Base-by-base conservation (phyloP, 495 filamentous ascomycete species). In the Penicillium turbatum region DNA sequence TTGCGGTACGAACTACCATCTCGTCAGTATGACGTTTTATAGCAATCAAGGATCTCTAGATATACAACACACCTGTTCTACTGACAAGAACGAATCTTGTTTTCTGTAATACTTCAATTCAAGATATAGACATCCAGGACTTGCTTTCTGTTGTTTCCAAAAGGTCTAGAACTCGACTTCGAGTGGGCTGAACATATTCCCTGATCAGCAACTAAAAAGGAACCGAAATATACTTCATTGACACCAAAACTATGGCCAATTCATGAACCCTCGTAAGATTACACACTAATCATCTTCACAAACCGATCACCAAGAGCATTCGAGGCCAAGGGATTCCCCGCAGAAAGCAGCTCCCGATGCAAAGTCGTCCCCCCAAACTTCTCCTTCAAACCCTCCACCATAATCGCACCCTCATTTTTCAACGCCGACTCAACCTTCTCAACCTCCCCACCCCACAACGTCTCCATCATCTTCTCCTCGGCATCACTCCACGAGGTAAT, bases 381-480 rank as follows among this genome's bases (percentile, higher is more conserved):
- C 50, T 68, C 61, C 2, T 35, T 26, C 0, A 40, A 38, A 12
- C 67, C 65, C 24, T 63, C 60, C 6, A 67, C 55, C 68, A 71
- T 69, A 1, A 57, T 47, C 0, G 68, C 68, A 1, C 68, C 68
- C 19, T 57, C 59, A 17, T 69, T 49, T 29, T 30, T 55, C 53
- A 71, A 51, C 1, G 57, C 40, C 8, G 61, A 54, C 31, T 65
- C 68, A 0, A 66, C 63, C 44, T 71, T 69, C 39, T 67, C 55
- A 45, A 69, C 46, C 60, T 71, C 68, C 1, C 62, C 66, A 19
- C 63, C 61, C 26, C 61, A 32, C 48, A 68, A 17, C 2, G 32
- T 70, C 54, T 71, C 68, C 64, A 71, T 61, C 39, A 57, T 16
- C 31, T 61, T 62, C 51, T 71, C 68, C 46, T 71, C 68, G n/a